A percentile compares a stretch with the other conserved stretches of the same genome.
These are phyloP conservation scores for Xylaria acuta DNA, from an alignment of 495 filamentous ascomycete genomes.

Conservation along the genomic window DNA sequence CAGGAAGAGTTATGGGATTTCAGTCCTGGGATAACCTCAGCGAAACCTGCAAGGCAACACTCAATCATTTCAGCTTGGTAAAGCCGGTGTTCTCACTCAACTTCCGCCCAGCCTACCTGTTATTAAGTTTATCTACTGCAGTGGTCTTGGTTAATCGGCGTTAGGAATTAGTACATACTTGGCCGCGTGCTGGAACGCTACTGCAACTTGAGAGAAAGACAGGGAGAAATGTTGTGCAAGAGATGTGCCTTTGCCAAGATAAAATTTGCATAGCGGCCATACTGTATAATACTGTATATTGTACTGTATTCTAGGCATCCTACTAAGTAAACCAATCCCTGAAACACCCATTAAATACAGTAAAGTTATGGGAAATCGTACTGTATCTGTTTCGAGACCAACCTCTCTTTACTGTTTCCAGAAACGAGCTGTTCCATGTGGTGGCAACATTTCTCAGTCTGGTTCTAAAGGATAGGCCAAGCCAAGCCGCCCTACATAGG, in stretches of 20 bases:
- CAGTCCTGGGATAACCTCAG: not conserved
- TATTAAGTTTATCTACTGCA: not conserved
- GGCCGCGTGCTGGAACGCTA: not conserved
- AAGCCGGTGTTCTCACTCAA: not conserved
- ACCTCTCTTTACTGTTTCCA: conserved; percentile 1
- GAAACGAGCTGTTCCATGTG: conserved; percentile 18
- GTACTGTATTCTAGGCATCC: not conserved
- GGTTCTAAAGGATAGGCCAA: not conserved
- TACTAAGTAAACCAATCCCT: not conserved
- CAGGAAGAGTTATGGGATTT: not conserved
- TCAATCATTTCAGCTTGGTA: conserved; percentile 2
- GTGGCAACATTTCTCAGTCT: conserved; percentile 11
- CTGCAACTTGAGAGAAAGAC: not conserved
- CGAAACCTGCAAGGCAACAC: not conserved
- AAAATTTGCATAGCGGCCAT: not conserved
- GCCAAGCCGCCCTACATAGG: conserved; percentile 6
- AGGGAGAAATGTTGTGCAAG: not conserved
- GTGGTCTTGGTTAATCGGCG: not conserved
- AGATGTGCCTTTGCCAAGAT: not conserved
- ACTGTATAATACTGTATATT: too few relatives aligned
- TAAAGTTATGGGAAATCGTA: not conserved
- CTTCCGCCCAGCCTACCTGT: not conserved
- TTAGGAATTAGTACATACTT: not conserved
- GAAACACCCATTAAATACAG: not conserved
- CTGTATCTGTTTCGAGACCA: conserved; percentile 7